These are phyloP conservation scores for Tolypocladium guangdongense DNA, from an alignment of 2,329 filamentous ascomycete genomes.

Conservation along the genomic window DNA sequence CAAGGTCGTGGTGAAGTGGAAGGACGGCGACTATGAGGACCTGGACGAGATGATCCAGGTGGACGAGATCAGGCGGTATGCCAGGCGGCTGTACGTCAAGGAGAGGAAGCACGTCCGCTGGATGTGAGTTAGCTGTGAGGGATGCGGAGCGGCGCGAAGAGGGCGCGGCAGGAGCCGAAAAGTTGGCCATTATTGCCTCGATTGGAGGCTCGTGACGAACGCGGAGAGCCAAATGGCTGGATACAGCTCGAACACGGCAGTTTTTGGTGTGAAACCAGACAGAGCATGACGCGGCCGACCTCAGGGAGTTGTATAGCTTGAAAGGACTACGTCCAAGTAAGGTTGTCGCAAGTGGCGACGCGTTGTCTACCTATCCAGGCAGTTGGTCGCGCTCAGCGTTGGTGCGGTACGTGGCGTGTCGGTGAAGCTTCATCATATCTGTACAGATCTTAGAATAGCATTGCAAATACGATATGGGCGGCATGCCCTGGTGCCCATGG, in stretches of 20 bases:
- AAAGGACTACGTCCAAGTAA: not conserved
- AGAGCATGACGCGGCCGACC: not conserved
- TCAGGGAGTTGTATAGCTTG: not conserved
- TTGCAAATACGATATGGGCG: not conserved
- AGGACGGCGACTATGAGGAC: conserved; percentile 11
- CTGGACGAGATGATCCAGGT: conserved; percentile 12
- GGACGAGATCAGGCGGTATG: conserved; percentile 9
- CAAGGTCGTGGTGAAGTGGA: conserved; percentile 18
- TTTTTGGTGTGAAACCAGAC: not conserved
- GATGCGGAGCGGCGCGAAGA: not conserved
- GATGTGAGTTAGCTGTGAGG: not conserved
- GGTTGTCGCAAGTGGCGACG: not conserved
- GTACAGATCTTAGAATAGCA: not conserved
- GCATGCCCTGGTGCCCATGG: not conserved
- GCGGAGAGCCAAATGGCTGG: not conserved
- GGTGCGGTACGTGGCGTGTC: not conserved
- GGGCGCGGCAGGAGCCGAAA: not conserved
- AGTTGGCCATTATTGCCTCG: not conserved
- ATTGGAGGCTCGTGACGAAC: not conserved
- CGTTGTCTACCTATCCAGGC: not conserved
- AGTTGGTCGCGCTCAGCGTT: not conserved
- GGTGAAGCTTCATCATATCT: not conserved
- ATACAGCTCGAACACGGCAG: not conserved
- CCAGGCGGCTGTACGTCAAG: conserved; percentile 12
- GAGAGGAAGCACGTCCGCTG: conserved; percentile 13